These are phyloP conservation scores for Argentina anserina DNA, from an alignment of 306 rosid species.

Conservation along the genomic window DNA sequence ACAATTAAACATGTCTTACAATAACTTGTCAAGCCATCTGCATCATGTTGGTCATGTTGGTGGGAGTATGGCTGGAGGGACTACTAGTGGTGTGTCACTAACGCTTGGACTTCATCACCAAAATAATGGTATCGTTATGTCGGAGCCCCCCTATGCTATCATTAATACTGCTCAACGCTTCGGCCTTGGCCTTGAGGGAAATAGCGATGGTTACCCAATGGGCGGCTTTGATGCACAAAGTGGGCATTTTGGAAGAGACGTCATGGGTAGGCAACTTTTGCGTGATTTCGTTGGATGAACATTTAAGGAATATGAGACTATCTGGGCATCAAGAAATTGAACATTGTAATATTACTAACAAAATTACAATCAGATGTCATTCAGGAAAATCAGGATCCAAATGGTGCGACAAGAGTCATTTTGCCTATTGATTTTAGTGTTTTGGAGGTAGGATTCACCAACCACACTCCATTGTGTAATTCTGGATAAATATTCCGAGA, in stretches of 20 bases:
- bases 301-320: slow-evolving; percentile 9
- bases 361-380: slow-evolving; percentile 30
- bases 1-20: slow-evolving; percentile 38
- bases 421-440: slow-evolving; percentile 12
- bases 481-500: slow-evolving; percentile 11
- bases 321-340: slow-evolving; percentile 25
- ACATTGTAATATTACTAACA: slow-evolving; percentile 23
- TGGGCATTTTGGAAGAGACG: slow-evolving; percentile 73
- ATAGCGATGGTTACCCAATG: slow-evolving; percentile 51
- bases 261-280: slow-evolving; percentile 62
- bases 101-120: slow-evolving; percentile 90
- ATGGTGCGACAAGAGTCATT: slow-evolving; percentile 16
- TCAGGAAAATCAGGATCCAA: slow-evolving; percentile 16
- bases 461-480: slow-evolving; percentile 10
- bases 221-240: slow-evolving; percentile 62
- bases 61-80: slow-evolving; percentile 38
- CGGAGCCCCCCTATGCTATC: slow-evolving; percentile 62
- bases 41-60: slow-evolving; percentile 46
- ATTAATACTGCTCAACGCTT: slow-evolving; percentile 60
- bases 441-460: slow-evolving; percentile 9
- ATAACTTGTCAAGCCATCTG: slow-evolving; percentile 39
- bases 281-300: slow-evolving; percentile 73
- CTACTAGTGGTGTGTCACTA: slow-evolving; percentile 56
- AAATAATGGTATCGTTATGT: slow-evolving; percentile 57
- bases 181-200: slow-evolving; percentile 51